Base-by-base conservation (phyloP, 192 early-diverging fungal genomes). In the Cladochytrium replicatum region DNA sequence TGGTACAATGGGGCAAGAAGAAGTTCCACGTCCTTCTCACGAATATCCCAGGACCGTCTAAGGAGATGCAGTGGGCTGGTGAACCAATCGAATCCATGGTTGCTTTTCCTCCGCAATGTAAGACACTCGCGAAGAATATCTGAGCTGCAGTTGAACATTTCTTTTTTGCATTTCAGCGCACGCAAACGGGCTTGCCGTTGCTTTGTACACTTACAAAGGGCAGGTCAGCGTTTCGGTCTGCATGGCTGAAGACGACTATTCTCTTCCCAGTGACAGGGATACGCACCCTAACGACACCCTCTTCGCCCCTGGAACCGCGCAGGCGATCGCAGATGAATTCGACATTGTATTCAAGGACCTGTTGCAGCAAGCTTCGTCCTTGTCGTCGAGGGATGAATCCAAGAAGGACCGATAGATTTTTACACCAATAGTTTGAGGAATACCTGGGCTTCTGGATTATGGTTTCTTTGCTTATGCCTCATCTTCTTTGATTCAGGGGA, bases 41-140 rank as follows among this genome's bases (percentile, higher is more conserved):
- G 45, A 66, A 66, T 31, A 60, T 66, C 22, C 64, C 64, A 5
- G 64, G 64, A 0, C 60, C 64, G 28, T 29, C 28, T 38, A 30
- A 25, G 5, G 24, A 41, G 7, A 13, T 66, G 17, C 15, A 37
- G 7, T 64, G 59, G 64, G 59, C 38, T 42, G 17, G 27, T 15
- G 21, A 54, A 21, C 26, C 19, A 2, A 61, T 64, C 51, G 5
- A 54, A n/a, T 9, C 11, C 27, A 54, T 54, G 24, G 43, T 59
- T 13, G 54, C 57, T 8, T 47, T 59, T 47, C 57, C 59, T 31
- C 61, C 61, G 5, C 56, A 60, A 37, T 42, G 55, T 1, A 22
- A 29, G 25, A 13, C 19, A 15, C 46, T 50, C 0, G n/a, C n/a
- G n/a, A n/a, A n/a, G n/a, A n/a, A n/a, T n/a, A n/a, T n/a, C n/a